Evolutionary conservation across 805 yeast genomes (phyloP).

Genomic region (Huiozyma naganishii): DNA sequence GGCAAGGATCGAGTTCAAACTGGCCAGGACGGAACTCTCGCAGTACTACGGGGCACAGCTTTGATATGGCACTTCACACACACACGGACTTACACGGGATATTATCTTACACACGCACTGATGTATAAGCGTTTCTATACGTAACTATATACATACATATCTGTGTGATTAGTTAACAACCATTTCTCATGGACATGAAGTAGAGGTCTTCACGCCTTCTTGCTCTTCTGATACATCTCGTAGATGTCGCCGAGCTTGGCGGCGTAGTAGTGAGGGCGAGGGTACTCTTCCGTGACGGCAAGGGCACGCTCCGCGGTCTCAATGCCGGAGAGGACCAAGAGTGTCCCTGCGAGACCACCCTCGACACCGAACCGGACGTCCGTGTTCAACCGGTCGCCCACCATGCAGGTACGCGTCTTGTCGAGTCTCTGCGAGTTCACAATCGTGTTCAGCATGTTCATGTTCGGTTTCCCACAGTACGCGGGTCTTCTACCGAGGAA

Average conservation of each 20-base stretch:
- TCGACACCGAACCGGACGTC: constrained; percentile 86
- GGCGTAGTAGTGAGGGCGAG: constrained; percentile 57
- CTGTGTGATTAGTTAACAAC: background rate
- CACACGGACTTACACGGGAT: background rate
- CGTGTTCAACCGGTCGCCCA: constrained; percentile 91
- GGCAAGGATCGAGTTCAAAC: constrained; percentile 38
- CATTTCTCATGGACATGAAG: too few species aligned
- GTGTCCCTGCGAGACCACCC: constrained; percentile 71
- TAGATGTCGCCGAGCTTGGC: constrained; percentile 67
- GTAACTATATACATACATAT: background rate
- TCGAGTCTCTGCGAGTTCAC: constrained; percentile 51
- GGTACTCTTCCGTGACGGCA: constrained; percentile 24
- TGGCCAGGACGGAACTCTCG: constrained; percentile 36
- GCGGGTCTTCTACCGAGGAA: constrained; percentile 73
- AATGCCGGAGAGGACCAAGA: constrained; percentile 85
- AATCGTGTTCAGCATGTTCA: constrained; percentile 83
- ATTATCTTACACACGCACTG: background rate
- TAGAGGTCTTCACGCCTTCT: too few species aligned
- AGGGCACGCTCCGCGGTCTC: constrained; percentile 60
- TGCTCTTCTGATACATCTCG: constrained; percentile 27
- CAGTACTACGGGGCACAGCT: constrained; percentile 32
- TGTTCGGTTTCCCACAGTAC: constrained; percentile 88
- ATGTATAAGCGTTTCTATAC: background rate
- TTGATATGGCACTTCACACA: background rate
- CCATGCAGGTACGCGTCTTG: constrained; percentile 65